Base-by-base conservation (phyloP, 148 eudicot species). In the Chenopodium formosanum region DNA sequence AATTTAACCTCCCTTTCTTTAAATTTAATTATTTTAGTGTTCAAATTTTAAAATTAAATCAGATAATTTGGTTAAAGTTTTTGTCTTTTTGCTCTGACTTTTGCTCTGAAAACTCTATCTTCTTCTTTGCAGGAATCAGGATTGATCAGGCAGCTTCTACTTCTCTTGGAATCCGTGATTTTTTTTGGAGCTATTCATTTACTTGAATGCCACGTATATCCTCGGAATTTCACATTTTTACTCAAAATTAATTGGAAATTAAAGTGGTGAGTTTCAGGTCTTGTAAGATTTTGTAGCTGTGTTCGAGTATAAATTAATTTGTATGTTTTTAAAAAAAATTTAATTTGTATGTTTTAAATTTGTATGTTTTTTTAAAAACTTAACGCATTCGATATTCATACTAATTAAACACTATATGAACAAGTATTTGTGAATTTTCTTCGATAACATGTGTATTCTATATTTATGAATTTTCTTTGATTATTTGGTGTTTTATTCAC, bases 141-240 rank as follows among this genome's bases (percentile, higher is more conserved):
- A 81, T 80, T 84, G 81, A 78, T 78, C 65, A 56, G 47, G 32
- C 37, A 71, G 74, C 23, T 71, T 20, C 58, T 73, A 19, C 60
- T 48, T 65, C 27, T 70, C 81, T 87, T 86, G 91, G 78, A 86
- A 86, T 83, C 88, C 86, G 93, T 86, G 87, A 83, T 75, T 56
- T 50, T n/a, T 44, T 87, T 86, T 87, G 88, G 87, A 80, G 23
- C 29, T 83, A 79, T 90, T 83, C 86, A 74, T 78, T 83, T 78
- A 70, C 60, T 72, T 63, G 40, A 40, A 27, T 37, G 83, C 83
- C 86, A 84, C 86, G 76, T 69, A 76, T 69, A 63, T 67, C 68
- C 53, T 12, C 32, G 56, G 2, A 48, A 23, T 4, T 32, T 23
- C 9, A 65, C 29, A 65, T n/a, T 40, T 40, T 40, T 40, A 37